Percentiles rank a stretch among this genome's conserved stretches.
Conservation (phyloP, 2,329 filamentous ascomycete genomes). For the Ramularia endophylla region DNA sequence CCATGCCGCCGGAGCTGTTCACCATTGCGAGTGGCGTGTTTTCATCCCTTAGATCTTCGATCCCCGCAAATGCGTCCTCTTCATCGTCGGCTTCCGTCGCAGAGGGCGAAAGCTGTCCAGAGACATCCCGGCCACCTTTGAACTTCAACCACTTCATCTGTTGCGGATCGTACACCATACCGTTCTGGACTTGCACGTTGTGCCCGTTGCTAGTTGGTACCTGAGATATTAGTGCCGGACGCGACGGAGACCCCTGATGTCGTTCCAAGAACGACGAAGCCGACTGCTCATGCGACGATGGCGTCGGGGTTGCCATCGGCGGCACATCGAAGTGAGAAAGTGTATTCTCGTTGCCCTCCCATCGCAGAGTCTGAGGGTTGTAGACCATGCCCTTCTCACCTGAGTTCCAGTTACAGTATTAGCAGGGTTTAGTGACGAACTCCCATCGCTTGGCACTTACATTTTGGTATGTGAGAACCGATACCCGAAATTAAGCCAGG, state of each 20-base stretch:
- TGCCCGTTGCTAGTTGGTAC: constrained; percentile 62
- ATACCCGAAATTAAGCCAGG: constrained; percentile 88
- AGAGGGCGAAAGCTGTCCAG: constrained; percentile 36
- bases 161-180: constrained; percentile 96
- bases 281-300: constrained; percentile 25
- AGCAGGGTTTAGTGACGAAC: neutral
- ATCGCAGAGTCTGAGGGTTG: constrained; percentile 77
- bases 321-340: constrained; percentile 67
- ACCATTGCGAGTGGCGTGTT: constrained; percentile 17
- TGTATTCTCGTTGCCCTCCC: constrained; percentile 95
- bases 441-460: constrained; percentile 47
- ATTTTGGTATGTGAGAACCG: constrained; percentile 69
- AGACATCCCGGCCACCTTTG: constrained; percentile 32
- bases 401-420: constrained; percentile 34
- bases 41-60: constrained; percentile 82
- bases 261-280: constrained; percentile 30
- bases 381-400: constrained; percentile 95
- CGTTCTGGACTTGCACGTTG: constrained; percentile 89
- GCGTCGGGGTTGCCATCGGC: constrained; percentile 31
- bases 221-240: constrained; percentile 81
- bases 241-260: constrained; percentile 42
- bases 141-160: constrained; percentile 95
- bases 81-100: constrained; percentile 76
- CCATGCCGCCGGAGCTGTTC: constrained; percentile 19
- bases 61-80: constrained; percentile 88